phyloP scores from a whole-genome alignment of 1,139 yeast species.

The Pichia sp. region DNA sequence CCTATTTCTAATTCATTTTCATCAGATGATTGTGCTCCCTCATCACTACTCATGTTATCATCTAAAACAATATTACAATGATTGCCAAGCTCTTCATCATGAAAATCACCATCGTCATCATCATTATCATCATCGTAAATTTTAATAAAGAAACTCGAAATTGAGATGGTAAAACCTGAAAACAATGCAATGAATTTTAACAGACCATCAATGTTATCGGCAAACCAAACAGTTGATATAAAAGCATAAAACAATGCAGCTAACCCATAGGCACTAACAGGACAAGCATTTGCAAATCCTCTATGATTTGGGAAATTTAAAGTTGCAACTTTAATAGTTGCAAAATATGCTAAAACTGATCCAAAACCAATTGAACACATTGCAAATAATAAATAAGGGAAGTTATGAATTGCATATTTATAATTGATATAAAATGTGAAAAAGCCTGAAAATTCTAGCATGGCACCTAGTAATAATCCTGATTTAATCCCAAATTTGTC shows the following conservation, averaged over 20 bases:
- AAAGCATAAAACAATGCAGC: constrained; percentile 32
- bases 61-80: background rate
- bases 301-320: constrained; percentile 63
- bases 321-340: constrained; percentile 64
- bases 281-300: constrained; percentile 60
- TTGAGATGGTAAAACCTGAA: constrained; percentile 26
- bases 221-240: constrained; percentile 40
- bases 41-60: background rate
- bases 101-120: constrained; percentile 10
- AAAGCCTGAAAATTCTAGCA: constrained; percentile 38
- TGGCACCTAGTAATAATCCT: constrained; percentile 50
- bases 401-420: constrained; percentile 27
- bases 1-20: constrained; percentile 16
- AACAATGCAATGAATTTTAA: constrained; percentile 27
- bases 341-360: constrained; percentile 55
- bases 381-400: constrained; percentile 39
- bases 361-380: constrained; percentile 57
- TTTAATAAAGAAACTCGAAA: constrained; percentile 26
- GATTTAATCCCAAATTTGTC: constrained; percentile 52
- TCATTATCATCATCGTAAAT: constrained; percentile 20
- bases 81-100: background rate
- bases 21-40: background rate
- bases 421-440: constrained; percentile 34
- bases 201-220: constrained; percentile 37
- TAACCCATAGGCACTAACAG: constrained; percentile 51